These are phyloP conservation scores for Rhizopogon roseolus DNA, from an alignment of 768 basidiomycete genomes.

Conservation along the genomic window DNA sequence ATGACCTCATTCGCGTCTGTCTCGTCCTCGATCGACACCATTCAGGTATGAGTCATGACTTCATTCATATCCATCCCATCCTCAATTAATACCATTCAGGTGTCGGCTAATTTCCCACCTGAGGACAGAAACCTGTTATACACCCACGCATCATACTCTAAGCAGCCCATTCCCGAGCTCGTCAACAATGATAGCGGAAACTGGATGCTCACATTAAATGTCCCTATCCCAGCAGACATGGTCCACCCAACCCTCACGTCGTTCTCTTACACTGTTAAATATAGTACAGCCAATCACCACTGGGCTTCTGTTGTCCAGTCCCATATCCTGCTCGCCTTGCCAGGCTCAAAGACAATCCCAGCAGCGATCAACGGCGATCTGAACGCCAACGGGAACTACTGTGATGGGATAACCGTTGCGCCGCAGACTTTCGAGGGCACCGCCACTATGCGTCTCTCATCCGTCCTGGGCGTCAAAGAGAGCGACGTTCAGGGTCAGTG, in stretches of 20 bases:
- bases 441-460: background rate
- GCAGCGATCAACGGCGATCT: background rate
- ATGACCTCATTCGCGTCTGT: background rate
- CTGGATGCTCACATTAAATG: background rate
- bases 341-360: background rate
- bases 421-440: background rate
- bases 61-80: background rate
- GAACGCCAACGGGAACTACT: background rate
- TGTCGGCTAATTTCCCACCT: background rate
- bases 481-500: background rate
- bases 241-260: background rate
- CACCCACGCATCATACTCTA: background rate
- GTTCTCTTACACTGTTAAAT: background rate
- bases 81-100: background rate
- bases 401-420: background rate
- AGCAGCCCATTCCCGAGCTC: background rate
- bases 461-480: background rate
- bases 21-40: background rate
- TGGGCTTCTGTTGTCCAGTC: background rate
- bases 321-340: background rate
- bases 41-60: background rate
- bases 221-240: background rate
- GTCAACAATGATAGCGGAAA: background rate
- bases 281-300: background rate
- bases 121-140: background rate